Percentiles rank a stretch among this genome's conserved stretches.
Evolutionary conservation across 495 filamentous ascomycete genomes (phyloP).

Genomic region (Penicillium paradoxum): DNA sequence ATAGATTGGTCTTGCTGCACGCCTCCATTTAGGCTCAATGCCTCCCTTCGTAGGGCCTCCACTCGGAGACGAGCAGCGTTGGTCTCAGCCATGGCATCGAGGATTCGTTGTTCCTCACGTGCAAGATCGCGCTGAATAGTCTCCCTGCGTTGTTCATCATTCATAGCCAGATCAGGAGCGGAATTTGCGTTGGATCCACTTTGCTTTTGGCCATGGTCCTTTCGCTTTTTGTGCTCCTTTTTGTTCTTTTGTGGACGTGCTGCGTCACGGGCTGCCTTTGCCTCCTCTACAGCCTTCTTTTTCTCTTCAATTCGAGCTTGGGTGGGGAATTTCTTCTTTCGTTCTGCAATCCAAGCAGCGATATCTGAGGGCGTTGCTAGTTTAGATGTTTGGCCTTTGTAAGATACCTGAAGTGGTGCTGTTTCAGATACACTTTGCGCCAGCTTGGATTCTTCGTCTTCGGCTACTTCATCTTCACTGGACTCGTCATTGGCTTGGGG

Average conservation of each 20-base stretch:
- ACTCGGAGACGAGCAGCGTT: slow-evolving; percentile 38
- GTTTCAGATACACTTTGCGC: slow-evolving; percentile 26
- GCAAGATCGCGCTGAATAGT: slow-evolving; percentile 44
- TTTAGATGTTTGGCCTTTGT: slow-evolving; percentile 36
- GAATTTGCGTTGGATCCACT: slow-evolving; percentile 24
- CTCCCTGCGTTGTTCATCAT: slow-evolving; percentile 47
- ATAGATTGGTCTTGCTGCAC: background rate
- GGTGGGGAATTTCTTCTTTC: slow-evolving; percentile 73
- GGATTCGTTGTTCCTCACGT: slow-evolving; percentile 44
- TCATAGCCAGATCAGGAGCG: slow-evolving; percentile 30
- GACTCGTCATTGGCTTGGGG: slow-evolving; percentile 68
- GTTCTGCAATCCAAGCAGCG: slow-evolving; percentile 73
- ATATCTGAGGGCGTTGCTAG: slow-evolving; percentile 61
- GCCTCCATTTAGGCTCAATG: slow-evolving; percentile 6
- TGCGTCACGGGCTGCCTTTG: slow-evolving; percentile 36
- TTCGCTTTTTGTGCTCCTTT: slow-evolving; percentile 23
- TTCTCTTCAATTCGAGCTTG: slow-evolving; percentile 53
- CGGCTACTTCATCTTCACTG: slow-evolving; percentile 54
- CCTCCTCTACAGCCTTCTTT: slow-evolving; percentile 42
- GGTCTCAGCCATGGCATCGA: slow-evolving; percentile 45
- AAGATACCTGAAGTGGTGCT: slow-evolving; percentile 40
- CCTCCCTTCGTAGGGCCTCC: slow-evolving; percentile 30
- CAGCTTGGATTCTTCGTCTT: slow-evolving; percentile 59
- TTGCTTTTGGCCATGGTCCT: slow-evolving; percentile 22
- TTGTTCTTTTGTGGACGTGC: slow-evolving; percentile 28